A percentile compares a stretch with the other conserved stretches of the same genome.
Conservation (phyloP, 2,329 filamentous ascomycete species). For the Verticillium zaregamsianum region DNA sequence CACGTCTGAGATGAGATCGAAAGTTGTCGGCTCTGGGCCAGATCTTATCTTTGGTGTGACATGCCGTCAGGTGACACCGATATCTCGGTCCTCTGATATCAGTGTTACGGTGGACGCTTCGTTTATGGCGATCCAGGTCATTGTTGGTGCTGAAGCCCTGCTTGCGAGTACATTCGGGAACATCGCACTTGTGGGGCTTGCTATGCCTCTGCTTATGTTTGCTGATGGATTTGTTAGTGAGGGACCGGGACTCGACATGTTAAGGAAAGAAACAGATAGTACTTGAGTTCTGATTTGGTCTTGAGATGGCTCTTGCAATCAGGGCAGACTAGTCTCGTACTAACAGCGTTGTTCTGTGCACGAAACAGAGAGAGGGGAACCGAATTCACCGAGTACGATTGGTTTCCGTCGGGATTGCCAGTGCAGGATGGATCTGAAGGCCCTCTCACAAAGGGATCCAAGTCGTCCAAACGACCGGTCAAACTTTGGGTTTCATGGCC, state of each 20-base stretch:
- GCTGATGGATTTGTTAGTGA: slow-evolving; percentile 38
- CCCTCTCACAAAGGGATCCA: slow-evolving; percentile 13
- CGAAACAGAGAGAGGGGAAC: neutral
- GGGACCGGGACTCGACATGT: neutral
- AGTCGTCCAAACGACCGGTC: slow-evolving; percentile 26
- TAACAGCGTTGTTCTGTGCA: neutral
- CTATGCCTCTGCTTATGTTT: slow-evolving; percentile 71
- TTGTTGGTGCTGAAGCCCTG: slow-evolving; percentile 76
- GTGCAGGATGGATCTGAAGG: neutral
- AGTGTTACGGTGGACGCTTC: slow-evolving; percentile 59
- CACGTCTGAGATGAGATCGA: slow-evolving; percentile 67
- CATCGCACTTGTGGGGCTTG: slow-evolving; percentile 61
- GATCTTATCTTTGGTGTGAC: slow-evolving; percentile 58
- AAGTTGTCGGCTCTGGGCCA: slow-evolving; percentile 89
- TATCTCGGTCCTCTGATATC: slow-evolving; percentile 47
- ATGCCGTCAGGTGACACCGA: slow-evolving; percentile 54
- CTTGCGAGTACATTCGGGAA: slow-evolving; percentile 49
- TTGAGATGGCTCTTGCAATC: slow-evolving; percentile 37
- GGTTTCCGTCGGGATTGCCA: neutral
- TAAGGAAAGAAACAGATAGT: slow-evolving; percentile 16
- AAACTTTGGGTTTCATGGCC: slow-evolving; percentile 34
- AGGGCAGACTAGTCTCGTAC: slow-evolving; percentile 26
- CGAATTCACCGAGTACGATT: neutral
- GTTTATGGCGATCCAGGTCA: slow-evolving; percentile 75
- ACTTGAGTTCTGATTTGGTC: slow-evolving; percentile 55